Percentiles rank a stretch among this genome's conserved stretches.
Conservation (phyloP, 306 rosid genomes). For the Hippophae rhamnoides region DNA sequence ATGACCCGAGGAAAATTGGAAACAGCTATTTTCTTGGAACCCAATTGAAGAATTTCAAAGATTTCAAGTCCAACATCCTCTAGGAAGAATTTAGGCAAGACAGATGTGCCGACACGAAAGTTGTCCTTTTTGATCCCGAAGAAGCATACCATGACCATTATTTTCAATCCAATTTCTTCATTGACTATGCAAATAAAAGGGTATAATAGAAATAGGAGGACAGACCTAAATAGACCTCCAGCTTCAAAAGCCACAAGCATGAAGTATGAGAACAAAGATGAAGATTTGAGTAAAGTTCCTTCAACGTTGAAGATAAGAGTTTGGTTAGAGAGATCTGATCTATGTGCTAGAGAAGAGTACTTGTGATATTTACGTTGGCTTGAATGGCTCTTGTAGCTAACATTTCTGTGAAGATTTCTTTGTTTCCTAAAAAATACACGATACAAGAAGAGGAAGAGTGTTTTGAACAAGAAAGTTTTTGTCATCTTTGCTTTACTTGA, state of each 20-base stretch:
- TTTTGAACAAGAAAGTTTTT: constrained; percentile 32
- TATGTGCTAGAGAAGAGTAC: constrained; percentile 29
- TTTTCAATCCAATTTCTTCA: constrained; percentile 42
- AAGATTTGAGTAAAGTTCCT: constrained; percentile 44
- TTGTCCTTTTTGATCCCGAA: constrained; percentile 58
- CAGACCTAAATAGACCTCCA: constrained; percentile 48
- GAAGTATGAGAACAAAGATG: constrained; percentile 60
- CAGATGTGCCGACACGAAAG: constrained; percentile 56
- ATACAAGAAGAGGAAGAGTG: constrained; percentile 44
- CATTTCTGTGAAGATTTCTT: constrained; percentile 24
- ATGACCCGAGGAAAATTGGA: constrained; percentile 50
- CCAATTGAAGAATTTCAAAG: constrained; percentile 38
- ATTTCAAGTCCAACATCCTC: constrained; percentile 66
- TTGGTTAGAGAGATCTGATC: constrained; percentile 30
- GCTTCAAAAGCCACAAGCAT: constrained; percentile 91
- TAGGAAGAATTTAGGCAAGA: constrained; percentile 64
- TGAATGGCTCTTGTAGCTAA: constrained; percentile 21
- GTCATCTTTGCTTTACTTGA: constrained; percentile 20
- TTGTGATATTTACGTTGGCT: constrained; percentile 28
- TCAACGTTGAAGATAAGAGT: constrained; percentile 62
- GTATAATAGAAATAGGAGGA: constrained; percentile 36
- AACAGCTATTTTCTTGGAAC: constrained; percentile 49
- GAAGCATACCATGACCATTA: constrained; percentile 72
- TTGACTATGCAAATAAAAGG: constrained; percentile 47
- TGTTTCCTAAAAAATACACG: constrained; percentile 40